Conservation (phyloP, 225 moss, liverwort and hornwort species). For the Asterella californica region DNA sequence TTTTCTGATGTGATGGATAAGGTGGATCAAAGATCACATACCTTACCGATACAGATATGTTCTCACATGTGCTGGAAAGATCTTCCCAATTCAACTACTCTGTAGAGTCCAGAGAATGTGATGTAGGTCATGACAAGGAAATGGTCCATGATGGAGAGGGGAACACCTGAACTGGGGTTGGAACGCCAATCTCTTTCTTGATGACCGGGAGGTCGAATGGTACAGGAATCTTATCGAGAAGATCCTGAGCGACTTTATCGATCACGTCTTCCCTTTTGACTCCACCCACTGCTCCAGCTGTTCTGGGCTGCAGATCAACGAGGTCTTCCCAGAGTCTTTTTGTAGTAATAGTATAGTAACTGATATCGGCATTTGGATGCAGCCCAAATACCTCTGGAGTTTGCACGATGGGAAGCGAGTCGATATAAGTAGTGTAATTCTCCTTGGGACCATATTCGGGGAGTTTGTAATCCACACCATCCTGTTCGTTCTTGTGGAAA, state of each 20-base stretch:
- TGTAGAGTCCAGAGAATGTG: neutral
- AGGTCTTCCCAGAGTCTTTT: slow-evolving; percentile 85
- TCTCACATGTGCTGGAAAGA: neutral
- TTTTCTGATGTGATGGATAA: neutral
- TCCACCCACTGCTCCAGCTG: slow-evolving; percentile 50
- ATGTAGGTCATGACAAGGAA: neutral
- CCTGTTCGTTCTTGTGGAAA: slow-evolving; percentile 48
- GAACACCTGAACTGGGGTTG: slow-evolving; percentile 71
- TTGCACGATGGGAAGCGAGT: slow-evolving; percentile 79
- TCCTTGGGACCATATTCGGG: slow-evolving; percentile 54
- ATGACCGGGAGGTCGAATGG: slow-evolving; percentile 74
- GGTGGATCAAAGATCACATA: neutral
- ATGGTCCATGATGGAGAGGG: neutral
- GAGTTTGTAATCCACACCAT: slow-evolving; percentile 56
- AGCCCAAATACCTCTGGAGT: slow-evolving; percentile 87
- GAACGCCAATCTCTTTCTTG: slow-evolving; percentile 66
- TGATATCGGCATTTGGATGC: slow-evolving; percentile 88
- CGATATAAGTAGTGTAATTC: slow-evolving; percentile 52
- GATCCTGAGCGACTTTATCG: slow-evolving; percentile 62
- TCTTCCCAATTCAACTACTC: neutral
- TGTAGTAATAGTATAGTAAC: slow-evolving; percentile 78
- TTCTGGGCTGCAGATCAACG: slow-evolving; percentile 63
- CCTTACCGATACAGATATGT: neutral
- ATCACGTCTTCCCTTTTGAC: slow-evolving; percentile 64
- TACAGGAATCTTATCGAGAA: slow-evolving; percentile 62